A percentile compares a stretch with the other conserved stretches of the same genome.
These are phyloP conservation scores for Polytolypa hystricis DNA, from an alignment of 2,329 filamentous ascomycete genomes.

Conservation along the genomic window DNA sequence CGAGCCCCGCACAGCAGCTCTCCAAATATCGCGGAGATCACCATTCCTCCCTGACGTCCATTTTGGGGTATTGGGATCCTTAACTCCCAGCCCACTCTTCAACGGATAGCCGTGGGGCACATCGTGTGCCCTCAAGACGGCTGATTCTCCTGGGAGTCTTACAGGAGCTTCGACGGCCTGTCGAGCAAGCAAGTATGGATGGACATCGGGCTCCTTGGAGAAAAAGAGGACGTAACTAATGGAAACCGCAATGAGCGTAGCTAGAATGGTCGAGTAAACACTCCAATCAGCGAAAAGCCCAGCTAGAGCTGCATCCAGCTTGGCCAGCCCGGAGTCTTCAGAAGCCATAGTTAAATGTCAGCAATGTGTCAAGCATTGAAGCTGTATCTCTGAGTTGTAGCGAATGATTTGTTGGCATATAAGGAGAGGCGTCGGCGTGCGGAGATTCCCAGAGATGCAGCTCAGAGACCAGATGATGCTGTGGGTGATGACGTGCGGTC, in stretches of 20 bases:
- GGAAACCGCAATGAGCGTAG: slow-evolving; percentile 54
- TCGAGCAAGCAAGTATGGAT: slow-evolving; percentile 79
- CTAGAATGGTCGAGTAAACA: slow-evolving; percentile 61
- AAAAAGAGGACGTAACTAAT: slow-evolving; percentile 61
- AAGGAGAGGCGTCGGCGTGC: no score
- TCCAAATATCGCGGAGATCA: slow-evolving; percentile 87
- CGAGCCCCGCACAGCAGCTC: slow-evolving; percentile 54
- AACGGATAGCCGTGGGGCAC: slow-evolving; percentile 77
- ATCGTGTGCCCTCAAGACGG: slow-evolving; percentile 72
- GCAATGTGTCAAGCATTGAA: no score
- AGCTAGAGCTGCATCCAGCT: slow-evolving; percentile 61
- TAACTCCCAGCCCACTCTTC: slow-evolving; percentile 67
- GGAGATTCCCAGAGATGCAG: no score
- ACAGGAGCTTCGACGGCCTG: slow-evolving; percentile 71
- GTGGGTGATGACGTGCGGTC: no score
- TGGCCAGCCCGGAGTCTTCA: slow-evolving; percentile 47
- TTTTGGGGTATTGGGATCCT: slow-evolving; percentile 65
- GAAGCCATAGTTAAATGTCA: slow-evolving; percentile 31
- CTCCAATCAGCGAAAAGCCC: slow-evolving; percentile 71
- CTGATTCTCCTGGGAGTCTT: slow-evolving; percentile 72
- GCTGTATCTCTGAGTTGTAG: no score
- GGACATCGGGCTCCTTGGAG: slow-evolving; percentile 72
- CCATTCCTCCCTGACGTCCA: slow-evolving; percentile 78
- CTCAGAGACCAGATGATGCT: no score
- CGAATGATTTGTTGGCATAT: no score